These are phyloP conservation scores for Hyaloperonospora brassicae DNA, from an alignment of 352 stramenopile species.

Conservation along the genomic window DNA sequence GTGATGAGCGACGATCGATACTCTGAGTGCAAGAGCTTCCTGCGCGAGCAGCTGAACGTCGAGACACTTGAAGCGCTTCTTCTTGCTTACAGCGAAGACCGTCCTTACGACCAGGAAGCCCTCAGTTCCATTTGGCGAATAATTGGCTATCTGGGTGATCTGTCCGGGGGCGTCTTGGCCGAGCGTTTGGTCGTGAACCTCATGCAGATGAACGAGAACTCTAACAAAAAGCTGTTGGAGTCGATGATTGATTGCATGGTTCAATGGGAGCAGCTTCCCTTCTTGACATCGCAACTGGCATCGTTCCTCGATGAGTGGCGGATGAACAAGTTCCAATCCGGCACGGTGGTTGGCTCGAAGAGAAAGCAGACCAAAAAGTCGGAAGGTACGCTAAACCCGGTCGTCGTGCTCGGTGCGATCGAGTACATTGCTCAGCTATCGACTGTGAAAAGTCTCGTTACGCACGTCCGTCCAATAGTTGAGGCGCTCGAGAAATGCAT, in stretches of 20 bases:
- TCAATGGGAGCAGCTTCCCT: conserved; percentile 66
- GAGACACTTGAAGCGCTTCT: conserved; percentile 57
- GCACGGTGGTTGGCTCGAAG: conserved; percentile 15
- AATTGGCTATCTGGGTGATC: conserved; percentile 55
- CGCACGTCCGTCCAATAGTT: conserved; percentile 42
- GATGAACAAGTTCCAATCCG: conserved; percentile 32
- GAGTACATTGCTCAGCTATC: conserved; percentile 59
- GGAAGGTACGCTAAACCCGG: conserved; percentile 34
- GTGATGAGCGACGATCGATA: conserved; percentile 63
- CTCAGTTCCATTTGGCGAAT: conserved; percentile 69
- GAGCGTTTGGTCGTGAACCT: conserved; percentile 54
- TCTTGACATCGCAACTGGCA: conserved; percentile 52
- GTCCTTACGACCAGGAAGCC: conserved; percentile 57
- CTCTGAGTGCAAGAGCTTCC: conserved; percentile 63
- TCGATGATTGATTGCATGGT: conserved; percentile 71
- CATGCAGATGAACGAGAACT: conserved; percentile 69
- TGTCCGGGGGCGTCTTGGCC: conserved; percentile 48
- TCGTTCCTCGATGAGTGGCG: conserved; percentile 55
- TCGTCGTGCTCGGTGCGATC: conserved; percentile 50
- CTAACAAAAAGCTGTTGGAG: conserved; percentile 64
- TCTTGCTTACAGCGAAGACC: conserved; percentile 51
- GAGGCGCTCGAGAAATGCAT: conserved; percentile 34
- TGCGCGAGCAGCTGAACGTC: conserved; percentile 55
- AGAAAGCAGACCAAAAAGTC: conserved; percentile 33
- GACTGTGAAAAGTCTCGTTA: conserved; percentile 37